phyloP scores from a whole-genome alignment of 768 basidiomycete genomes.

The Lactifluus hygrophoroides region DNA sequence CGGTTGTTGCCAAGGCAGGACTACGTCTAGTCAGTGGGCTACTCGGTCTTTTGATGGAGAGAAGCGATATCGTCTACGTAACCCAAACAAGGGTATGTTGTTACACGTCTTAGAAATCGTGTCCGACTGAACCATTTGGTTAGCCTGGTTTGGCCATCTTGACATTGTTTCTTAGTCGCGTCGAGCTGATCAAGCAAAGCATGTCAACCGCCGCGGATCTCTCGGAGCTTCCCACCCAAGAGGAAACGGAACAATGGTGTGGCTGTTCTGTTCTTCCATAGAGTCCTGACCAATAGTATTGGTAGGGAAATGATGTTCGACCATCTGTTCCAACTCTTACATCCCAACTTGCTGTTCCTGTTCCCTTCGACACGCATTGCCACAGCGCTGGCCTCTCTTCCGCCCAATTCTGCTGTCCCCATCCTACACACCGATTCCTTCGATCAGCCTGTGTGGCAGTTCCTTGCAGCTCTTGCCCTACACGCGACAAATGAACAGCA shows the following conservation, averaged over 20 bases:
- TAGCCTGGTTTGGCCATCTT: conserved; percentile 90
- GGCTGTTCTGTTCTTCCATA: conserved; percentile 4
- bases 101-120: conserved; percentile 1
- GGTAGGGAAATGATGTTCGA: conserved; percentile 82
- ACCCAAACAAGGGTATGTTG: conserved; percentile 70
- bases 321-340: conserved; percentile 72
- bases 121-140: conserved; percentile 2
- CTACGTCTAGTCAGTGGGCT: conserved; percentile 81
- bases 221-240: conserved; percentile 49
- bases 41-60: conserved; percentile 71
- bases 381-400: conserved; percentile 27
- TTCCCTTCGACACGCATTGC: conserved; percentile 85
- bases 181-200: conserved; percentile 83
- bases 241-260: conserved; percentile 78
- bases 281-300: conserved; percentile 3
- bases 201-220: conserved; percentile 43
- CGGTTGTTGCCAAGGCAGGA: conserved; percentile 69
- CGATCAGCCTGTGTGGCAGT: conserved; percentile 93
- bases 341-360: conserved; percentile 65
- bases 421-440: conserved; percentile 47
- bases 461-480: conserved; percentile 82
- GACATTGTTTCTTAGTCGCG: conserved; percentile 85
- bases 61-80: conserved; percentile 63
- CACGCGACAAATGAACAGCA: conserved; percentile 84
- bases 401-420: conserved; percentile 30